These are phyloP conservation scores for Neurospora sp. DNA, from an alignment of 495 filamentous ascomycete genomes.

Conservation along the genomic window DNA sequence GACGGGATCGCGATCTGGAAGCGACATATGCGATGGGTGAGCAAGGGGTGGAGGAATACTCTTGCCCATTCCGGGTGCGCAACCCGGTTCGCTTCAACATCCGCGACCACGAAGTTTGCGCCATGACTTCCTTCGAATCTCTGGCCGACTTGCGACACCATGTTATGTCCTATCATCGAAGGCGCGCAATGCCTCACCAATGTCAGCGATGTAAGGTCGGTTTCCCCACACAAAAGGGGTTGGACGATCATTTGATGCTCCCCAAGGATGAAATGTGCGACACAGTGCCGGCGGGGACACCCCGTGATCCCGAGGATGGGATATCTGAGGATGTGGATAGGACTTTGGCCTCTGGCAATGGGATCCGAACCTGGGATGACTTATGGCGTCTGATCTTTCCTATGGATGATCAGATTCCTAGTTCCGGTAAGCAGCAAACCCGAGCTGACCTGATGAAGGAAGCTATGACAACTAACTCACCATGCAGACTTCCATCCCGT, in stretches of 20 bases:
- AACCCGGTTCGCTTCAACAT: constrained; percentile 29
- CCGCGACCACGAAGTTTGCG: constrained; percentile 23
- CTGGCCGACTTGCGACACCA: constrained; percentile 17
- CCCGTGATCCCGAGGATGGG: constrained; percentile 15
- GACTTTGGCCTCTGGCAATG: neutral
- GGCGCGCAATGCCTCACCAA: neutral
- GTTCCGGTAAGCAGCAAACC: constrained; percentile 10
- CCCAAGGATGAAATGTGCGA: constrained; percentile 22
- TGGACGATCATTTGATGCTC: constrained; percentile 11
- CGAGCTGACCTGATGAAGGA: too few species aligned
- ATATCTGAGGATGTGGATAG: constrained; percentile 7
- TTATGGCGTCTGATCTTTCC: constrained; percentile 18
- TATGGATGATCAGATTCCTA: constrained; percentile 3
- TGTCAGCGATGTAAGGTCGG: constrained; percentile 16
- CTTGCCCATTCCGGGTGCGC: constrained; percentile 29
- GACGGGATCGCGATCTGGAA: neutral
- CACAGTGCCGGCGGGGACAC: neutral
- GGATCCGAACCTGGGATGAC: constrained; percentile 11
- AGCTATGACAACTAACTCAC: neutral
- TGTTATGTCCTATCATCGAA: constrained; percentile 8
- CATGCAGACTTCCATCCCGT: constrained; percentile 15
- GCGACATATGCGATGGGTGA: neutral
- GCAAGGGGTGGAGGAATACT: constrained; percentile 2
- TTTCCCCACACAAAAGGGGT: constrained; percentile 1
- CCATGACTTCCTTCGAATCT: constrained; percentile 11